phyloP scores from a whole-genome alignment of 1,284 basidiomycete genomes.

The Cutaneotrichosporon sp. region DNA sequence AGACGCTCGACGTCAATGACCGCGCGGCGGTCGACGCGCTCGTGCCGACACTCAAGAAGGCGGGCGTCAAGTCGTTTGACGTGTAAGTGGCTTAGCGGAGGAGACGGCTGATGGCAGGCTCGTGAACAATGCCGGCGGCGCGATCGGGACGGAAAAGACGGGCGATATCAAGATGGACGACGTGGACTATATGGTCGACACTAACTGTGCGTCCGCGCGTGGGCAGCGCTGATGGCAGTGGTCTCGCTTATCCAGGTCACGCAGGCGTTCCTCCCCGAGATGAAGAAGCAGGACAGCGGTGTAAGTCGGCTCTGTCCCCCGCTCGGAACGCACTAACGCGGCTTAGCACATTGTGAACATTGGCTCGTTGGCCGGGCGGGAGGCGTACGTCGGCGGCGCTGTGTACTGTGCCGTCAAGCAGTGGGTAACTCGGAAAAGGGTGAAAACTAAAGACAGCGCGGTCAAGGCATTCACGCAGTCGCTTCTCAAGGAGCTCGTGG shows the following conservation, averaged over 20 bases:
- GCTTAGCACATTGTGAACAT: slow-evolving; percentile 77
- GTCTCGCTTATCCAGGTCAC: slow-evolving; percentile 11
- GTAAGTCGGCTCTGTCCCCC: slow-evolving; percentile 1
- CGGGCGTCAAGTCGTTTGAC: slow-evolving; percentile 13
- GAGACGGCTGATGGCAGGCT: slow-evolving; percentile 8
- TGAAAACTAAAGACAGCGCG: slow-evolving; percentile 49
- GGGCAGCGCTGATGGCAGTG: slow-evolving; percentile 1
- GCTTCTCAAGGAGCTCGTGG: slow-evolving; percentile 72
- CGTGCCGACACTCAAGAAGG: slow-evolving; percentile 8
- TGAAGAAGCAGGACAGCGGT: slow-evolving; percentile 75
- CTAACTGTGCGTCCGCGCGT: slow-evolving; percentile 59
- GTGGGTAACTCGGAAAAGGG: background rate
- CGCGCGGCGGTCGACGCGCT: slow-evolving; percentile 15
- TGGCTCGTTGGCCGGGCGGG: slow-evolving; percentile 80
- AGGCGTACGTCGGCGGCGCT: slow-evolving; percentile 77
- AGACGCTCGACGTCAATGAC: slow-evolving; percentile 21
- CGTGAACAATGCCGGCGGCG: slow-evolving; percentile 23
- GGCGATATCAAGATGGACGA: slow-evolving; percentile 22
- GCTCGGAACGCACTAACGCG: background rate
- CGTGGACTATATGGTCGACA: slow-evolving; percentile 66
- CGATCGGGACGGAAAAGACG: slow-evolving; percentile 23
- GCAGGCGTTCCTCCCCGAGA: slow-evolving; percentile 54
- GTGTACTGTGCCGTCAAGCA: slow-evolving; percentile 47
- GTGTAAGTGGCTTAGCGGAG: slow-evolving; percentile 6
- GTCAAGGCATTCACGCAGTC: slow-evolving; percentile 79